Conservation (phyloP, 164 flowering plant species). For the Pachysandra terminalis region DNA sequence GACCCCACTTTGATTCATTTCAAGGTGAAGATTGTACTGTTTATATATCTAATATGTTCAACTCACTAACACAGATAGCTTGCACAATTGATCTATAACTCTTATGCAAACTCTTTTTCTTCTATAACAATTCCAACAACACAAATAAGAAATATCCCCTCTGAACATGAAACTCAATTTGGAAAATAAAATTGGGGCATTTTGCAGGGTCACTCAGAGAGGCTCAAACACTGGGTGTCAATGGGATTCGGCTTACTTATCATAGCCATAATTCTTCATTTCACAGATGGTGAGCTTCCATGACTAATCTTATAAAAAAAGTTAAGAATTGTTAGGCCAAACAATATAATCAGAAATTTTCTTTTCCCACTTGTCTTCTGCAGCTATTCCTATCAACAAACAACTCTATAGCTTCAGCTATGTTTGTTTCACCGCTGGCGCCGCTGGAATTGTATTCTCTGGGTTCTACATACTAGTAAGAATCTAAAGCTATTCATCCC, state of each 20-base stretch:
- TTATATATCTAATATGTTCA: no score
- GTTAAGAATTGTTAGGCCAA: no score
- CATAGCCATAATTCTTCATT: constrained; percentile 61
- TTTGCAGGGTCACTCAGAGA: constrained; percentile 56
- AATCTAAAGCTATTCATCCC: no score
- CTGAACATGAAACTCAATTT: no score
- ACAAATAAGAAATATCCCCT: no score
- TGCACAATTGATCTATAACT: no score
- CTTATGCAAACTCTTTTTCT: no score
- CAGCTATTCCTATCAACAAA: constrained; percentile 67
- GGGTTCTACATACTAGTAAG: constrained; percentile 56
- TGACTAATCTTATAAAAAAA: neutral
- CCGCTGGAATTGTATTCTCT: constrained; percentile 60
- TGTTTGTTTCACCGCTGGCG: constrained; percentile 68
- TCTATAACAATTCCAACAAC: no score
- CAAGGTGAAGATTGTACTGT: no score
- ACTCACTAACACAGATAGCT: no score
- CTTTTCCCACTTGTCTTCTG: constrained; percentile 3
- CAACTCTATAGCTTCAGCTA: constrained; percentile 74
- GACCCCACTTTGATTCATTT: no score
- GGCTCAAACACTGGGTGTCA: constrained; percentile 80
- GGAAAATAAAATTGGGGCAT: neutral
- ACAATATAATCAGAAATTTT: neutral
- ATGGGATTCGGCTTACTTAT: constrained; percentile 48
- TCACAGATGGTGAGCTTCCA: constrained; percentile 57